Base-by-base conservation (phyloP, 352 stramenopile genomes). In the Globisporangium nodosum region DNA sequence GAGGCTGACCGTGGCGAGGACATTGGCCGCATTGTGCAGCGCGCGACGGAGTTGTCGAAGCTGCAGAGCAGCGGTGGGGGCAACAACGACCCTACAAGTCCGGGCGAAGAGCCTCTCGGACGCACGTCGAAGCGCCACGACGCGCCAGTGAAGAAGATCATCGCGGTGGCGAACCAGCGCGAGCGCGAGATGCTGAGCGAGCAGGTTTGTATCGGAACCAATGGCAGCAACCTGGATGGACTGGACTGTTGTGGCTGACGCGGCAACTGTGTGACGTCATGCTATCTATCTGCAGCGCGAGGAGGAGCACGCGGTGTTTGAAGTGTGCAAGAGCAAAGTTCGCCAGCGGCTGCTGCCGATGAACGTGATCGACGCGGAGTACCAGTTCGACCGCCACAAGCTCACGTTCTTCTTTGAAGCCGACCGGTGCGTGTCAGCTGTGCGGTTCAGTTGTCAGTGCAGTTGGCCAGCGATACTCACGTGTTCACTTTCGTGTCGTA, bases 351-450 rank as follows among this genome's bases (percentile, higher is more conserved):
- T 91, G 40, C 70, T 98, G 12, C 89, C 90, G n/a, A 99, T 99
- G 96, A 91, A 97, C 63, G 92, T 99, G 54, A 96, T 99, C 52
- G 96, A 99, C 65, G 96, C 96, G 27, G 96, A 99, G 68, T 99
- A 98, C 80, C 96, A 99, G 70, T 99, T 98, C 68, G 96, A 99
- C 72, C 90, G 96, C 56, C 93, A 98, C 81, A 99, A 99, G 73
- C 78, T 99, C 9, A 99, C 96, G 1, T 99, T 99, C 80, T 99
- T 98, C 76, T 99, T 99, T 60, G 92, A 98, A 74, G 96, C 96
- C 15, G 93, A 98, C 63, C 85, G 95, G 85, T 94, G 71, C 16
- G 71, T 21, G 5, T 43, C 37, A 13, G 1, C 33, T 18, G 13
- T 6, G 37, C 37, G 13, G 37, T 18, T 18, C 37, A 18, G 37